Evolutionary conservation across 495 filamentous ascomycete species (phyloP), one percentile per base, ranked within the genome.

Genomic region (Lasiosphaeris hirsuta): DNA sequence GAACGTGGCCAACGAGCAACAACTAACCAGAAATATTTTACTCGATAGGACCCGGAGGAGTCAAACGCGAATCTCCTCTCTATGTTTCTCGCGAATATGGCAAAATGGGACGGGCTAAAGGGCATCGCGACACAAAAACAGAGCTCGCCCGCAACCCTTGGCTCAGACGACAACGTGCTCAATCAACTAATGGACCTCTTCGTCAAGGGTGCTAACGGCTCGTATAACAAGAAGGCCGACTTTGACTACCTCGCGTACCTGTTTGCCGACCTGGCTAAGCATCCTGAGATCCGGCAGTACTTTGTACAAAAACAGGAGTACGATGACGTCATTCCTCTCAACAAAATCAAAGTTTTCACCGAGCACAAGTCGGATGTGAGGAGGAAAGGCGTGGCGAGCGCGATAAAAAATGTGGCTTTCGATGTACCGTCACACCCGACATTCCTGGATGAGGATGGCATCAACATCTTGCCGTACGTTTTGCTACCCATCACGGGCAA

Each of bases 161-260:
- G 87, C 17, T 92, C 92, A 3, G 87, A 88, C 4, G 78, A 85
- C 34, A 75, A 84, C 41, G 88, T 87, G 10, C 83, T 97, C 49
- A 90, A 96, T 68, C 95, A 97, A 67, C 75, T 97, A 15, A 86
- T 97, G 63, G 94, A 96, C 69, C 87, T 93, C 64, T 98, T 97
- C 67, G 95, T 97, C 54, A 92, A 90, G 72, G 92, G 92, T 10
- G 84, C 88, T 3, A 86, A 89, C 54, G 87, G 86, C 0, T 73
- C 75, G 2, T 89, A 92, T 66, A 98, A 97, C 75, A 86, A 89
- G 63, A 55, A 87, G n/a, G 90, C 92, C 61, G 83, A 89, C 68
- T 97, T 82, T 69, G 92, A 98, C 72, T 96, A 96, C 69, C 80
- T 98, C 9, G 83, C 91, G 18, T 98, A 97, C 67, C 74, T 96